phyloP scores from a whole-genome alignment of 352 stramenopile species.

The Phytopythium mirpurense region DNA sequence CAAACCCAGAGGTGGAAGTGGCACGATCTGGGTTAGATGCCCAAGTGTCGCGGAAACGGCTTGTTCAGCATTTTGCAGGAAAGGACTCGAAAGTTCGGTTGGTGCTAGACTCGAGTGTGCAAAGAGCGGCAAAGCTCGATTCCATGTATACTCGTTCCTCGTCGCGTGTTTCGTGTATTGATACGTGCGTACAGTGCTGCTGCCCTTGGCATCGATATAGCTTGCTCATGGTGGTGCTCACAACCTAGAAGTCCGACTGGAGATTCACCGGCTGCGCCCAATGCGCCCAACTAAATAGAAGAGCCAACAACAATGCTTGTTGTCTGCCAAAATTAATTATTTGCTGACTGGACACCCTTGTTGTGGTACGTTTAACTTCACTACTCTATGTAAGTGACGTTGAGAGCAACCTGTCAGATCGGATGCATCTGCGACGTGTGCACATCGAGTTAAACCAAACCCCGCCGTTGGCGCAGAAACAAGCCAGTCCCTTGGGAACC shows the following conservation, averaged over 20 bases:
- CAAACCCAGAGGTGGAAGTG: not conserved
- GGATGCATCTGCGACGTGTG: constrained; percentile 4
- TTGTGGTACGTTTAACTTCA: not conserved
- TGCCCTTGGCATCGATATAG: not conserved
- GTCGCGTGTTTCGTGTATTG: no score
- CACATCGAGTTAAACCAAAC: constrained; percentile 1
- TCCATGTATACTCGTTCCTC: not conserved
- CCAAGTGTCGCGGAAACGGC: constrained; percentile 1
- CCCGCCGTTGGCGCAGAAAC: constrained; percentile 5
- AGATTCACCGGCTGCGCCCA: not conserved
- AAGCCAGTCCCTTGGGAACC: not conserved
- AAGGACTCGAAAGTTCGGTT: not conserved
- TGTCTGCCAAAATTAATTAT: not conserved
- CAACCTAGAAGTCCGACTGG: not conserved
- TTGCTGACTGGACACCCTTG: not conserved
- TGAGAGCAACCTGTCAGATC: not conserved
- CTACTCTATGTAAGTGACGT: not conserved
- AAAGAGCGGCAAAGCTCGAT: no score
- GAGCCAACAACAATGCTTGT: not conserved
- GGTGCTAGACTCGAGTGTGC: no score
- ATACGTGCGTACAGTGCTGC: no score
- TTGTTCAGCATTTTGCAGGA: constrained; percentile 6
- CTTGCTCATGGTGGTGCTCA: not conserved
- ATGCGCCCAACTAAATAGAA: no score
- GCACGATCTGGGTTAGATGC: not conserved